These are phyloP conservation scores for Metschnikowia baotianmanensis DNA, from an alignment of 805 yeast species.

Conservation along the genomic window DNA sequence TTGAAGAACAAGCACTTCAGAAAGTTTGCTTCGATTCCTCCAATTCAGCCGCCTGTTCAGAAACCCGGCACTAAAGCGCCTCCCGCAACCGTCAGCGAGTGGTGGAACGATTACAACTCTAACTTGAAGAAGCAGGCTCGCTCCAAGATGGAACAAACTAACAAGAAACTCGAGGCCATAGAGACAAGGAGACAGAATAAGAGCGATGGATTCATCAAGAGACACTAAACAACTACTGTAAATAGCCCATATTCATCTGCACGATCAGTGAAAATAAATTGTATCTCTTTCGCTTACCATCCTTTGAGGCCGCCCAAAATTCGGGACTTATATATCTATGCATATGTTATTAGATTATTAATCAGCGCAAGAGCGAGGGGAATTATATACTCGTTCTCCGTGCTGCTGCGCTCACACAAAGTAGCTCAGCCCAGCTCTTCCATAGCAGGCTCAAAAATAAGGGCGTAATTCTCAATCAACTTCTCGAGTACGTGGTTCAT, in stretches of 20 bases:
- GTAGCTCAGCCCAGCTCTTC: no score
- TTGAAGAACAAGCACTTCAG: constrained; percentile 63
- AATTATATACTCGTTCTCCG: no score
- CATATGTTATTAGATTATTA: no score
- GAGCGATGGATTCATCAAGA: constrained; percentile 37
- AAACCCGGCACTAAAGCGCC: constrained; percentile 27
- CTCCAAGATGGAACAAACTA: constrained; percentile 33
- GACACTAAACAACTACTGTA: constrained; percentile 27
- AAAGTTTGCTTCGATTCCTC: constrained; percentile 54
- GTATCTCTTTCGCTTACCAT: background rate
- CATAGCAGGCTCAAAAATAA: constrained; percentile 10
- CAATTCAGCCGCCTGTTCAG: constrained; percentile 54
- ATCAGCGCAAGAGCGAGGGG: no score
- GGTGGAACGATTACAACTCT: constrained; percentile 35
- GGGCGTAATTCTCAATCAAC: constrained; percentile 43
- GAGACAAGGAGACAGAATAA: constrained; percentile 32
- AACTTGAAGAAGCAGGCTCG: constrained; percentile 32
- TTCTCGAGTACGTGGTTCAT: constrained; percentile 54
- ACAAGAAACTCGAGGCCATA: constrained; percentile 37
- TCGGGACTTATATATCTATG: no score
- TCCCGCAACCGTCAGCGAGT: constrained; percentile 35
- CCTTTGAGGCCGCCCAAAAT: no score
- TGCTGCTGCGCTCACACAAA: no score
- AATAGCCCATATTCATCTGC: constrained; percentile 1
- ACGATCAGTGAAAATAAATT: no score